phyloP scores from a whole-genome alignment of 306 rosid genomes.

The Vicia villosa region DNA sequence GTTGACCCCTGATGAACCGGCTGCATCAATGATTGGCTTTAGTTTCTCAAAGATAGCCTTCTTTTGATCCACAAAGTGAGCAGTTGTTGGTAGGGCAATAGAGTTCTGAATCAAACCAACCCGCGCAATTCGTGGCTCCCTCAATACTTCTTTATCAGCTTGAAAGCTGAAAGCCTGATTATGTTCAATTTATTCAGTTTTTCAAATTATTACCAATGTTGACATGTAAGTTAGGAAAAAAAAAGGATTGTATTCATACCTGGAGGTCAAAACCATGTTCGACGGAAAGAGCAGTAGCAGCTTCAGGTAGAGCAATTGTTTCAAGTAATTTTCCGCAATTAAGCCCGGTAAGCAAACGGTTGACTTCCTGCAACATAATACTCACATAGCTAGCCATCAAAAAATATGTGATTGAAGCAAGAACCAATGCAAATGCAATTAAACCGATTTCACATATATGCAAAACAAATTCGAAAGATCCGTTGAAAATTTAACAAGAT shows the following conservation, averaged over 20 bases:
- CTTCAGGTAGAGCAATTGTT: constrained; percentile 54
- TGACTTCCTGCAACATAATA: constrained; percentile 71
- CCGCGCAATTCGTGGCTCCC: constrained; percentile 80
- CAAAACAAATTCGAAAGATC: too few species aligned
- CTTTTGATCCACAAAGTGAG: constrained; percentile 72
- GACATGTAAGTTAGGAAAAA: too few species aligned
- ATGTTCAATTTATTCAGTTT: too few species aligned
- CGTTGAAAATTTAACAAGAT: too few species aligned
- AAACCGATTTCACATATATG: background rate
- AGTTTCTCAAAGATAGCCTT: too few species aligned
- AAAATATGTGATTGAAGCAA: constrained; percentile 28
- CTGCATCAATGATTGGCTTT: too few species aligned
- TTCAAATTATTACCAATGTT: too few species aligned
- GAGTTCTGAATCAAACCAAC: constrained; percentile 94
- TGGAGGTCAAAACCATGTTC: constrained; percentile 74
- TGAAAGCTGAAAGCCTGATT: constrained; percentile 78
- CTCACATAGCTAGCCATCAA: constrained; percentile 11
- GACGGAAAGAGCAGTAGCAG: constrained; percentile 55
- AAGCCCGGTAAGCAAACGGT: constrained; percentile 74
- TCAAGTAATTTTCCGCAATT: constrained; percentile 63
- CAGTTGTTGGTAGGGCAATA: constrained; percentile 73
- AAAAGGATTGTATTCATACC: constrained; percentile 44
- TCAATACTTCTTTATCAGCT: constrained; percentile 69
- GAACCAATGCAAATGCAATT: background rate
- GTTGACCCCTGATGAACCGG: constrained; percentile 77